Evolutionary conservation across 441 rosid species (phyloP), one percentile per base, ranked within the genome.

Genomic region (Heliophila coronopifolia): DNA sequence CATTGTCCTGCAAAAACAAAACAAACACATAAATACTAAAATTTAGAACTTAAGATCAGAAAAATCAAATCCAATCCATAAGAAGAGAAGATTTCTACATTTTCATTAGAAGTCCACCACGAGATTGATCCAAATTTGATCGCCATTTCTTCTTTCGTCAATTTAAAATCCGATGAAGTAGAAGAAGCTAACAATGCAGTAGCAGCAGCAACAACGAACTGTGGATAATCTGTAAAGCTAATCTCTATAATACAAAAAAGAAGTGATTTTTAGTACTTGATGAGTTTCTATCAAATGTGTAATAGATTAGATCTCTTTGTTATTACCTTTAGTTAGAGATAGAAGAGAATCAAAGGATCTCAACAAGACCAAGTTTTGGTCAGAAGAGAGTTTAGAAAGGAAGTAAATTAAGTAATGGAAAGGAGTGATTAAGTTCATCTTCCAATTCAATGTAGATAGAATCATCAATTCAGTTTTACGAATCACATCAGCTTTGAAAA

Each of bases 191-290:
- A 83, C 45, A 90, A 31, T 16, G 59, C 78, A 52, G 94, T 81
- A 14, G 95, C 94, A 13, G 80, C 85, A 10, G 94, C 91, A 38
- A 90, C 68, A 23, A 67, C 26, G 7, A 86, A 90, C 13, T 94
- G 87, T 39, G 78, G 77, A 79, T 71, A 61, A 54, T 81, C 76
- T 61, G 75, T 63, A 69, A 75, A 62, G 30, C 73, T 77, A 19
- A 76, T 74, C 73, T 74, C 95, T 90, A 74, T 6, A 48, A 9
- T 28, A 55, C 20, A 26, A 39, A 40, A 54, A 22, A 11, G n/a
- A 12, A 30, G 9, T 8, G 12, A n/a, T n/a, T n/a, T n/a, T n/a
- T n/a, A n/a, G n/a, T n/a, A n/a, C n/a, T n/a, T n/a, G 4, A 44
- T 16, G 35, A 13, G 44, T n/a, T 20, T 20, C 2, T 20, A 20